These are phyloP conservation scores for Monosporozyma unispora DNA, from an alignment of 805 yeast species.

Conservation along the genomic window DNA sequence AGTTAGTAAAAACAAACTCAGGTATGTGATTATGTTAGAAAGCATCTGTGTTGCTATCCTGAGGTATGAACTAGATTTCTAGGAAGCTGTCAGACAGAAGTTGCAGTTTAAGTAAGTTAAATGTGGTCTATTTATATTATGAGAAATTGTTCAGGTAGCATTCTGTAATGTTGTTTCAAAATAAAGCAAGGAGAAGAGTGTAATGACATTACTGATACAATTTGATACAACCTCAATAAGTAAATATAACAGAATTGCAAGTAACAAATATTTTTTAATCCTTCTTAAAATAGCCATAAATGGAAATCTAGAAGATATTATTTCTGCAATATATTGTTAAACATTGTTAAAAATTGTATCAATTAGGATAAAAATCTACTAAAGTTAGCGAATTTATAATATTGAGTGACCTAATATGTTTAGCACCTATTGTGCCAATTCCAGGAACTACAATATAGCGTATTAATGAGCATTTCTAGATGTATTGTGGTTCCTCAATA, in stretches of 20 bases:
- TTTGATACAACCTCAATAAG: neutral
- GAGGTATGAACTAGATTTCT: neutral
- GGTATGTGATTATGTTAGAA: neutral
- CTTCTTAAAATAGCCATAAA: neutral
- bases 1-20: neutral
- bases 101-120: neutral
- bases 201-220: neutral
- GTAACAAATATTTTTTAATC: too few relatives aligned
- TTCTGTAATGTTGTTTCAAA: neutral
- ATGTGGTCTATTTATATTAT: neutral
- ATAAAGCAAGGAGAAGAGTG: neutral
- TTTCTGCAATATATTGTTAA: too few relatives aligned
- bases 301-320: too few relatives aligned
- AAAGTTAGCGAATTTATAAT: neutral
- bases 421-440: neutral
- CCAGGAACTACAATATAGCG: neutral
- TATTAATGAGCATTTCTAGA: neutral
- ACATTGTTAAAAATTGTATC: neutral
- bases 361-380: neutral
- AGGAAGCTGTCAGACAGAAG: neutral
- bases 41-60: neutral
- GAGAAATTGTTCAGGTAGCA: neutral
- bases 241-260: too few relatives aligned
- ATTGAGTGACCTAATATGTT: neutral
- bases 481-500: neutral